Base-by-base conservation (phyloP, 2,329 filamentous ascomycete genomes). In the Hymenoscyphus occultus region DNA sequence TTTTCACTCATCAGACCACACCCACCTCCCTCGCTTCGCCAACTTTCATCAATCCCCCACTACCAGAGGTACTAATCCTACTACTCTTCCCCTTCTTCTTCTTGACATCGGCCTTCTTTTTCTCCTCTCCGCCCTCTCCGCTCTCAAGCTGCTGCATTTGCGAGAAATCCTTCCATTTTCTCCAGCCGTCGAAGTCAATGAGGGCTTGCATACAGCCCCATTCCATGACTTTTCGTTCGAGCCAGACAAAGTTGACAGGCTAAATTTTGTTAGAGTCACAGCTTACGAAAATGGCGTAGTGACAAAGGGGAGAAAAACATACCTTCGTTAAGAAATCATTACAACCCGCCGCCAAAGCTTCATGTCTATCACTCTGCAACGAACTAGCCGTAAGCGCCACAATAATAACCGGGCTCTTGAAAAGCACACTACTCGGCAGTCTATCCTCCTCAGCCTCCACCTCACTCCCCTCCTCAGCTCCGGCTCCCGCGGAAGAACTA, bases 131-230 rank as follows among this genome's bases (percentile, higher is more conserved):
- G 83, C 74, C 56, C 2, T 64, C 67, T 1, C 40, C 63, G 39
- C 57, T 28, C 82, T 74, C 67, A 28, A 56, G 66, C n/a, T 62
- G 59, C 59, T 72, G 67, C 1, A 65, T 35, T 35, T 82, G 80
- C 9, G 81, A 81, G 74, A 91, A 94, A 73, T 95, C 91, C 77
- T 97, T 97, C 95, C 95, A 99, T 77, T 92, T 92, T 63, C 93
- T 87, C 95, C 95, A 99, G 67, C 95, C 95, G 76, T 98, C 94
- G 76, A 95, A 98, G 80, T 99, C 95, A 74, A 99, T 98, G 31
- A 99, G 84, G 10, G 95, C 95, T 80, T 98, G 95, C 95, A 99
- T 99, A 81, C 95, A 98, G 64, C 95, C 95, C 95, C 95, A 99
- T 82, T 99, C 95, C 80, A 96, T 97, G 71, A 98, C 93, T 78